Evolutionary conservation across 2,329 filamentous ascomycete species (phyloP).

Genomic region (Clonostachys solani): DNA sequence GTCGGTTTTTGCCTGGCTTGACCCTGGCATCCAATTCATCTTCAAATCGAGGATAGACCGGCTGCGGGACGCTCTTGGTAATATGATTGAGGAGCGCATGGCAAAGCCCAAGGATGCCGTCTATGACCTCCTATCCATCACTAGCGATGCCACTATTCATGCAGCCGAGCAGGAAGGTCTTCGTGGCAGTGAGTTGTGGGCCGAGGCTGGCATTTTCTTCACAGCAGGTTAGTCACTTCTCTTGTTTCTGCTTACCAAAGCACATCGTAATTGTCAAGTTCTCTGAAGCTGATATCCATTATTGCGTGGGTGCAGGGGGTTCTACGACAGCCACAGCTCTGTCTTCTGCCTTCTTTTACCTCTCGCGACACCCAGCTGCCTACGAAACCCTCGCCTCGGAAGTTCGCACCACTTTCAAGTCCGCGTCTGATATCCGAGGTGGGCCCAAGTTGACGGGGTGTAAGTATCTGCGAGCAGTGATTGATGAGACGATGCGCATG

Average conservation of each 20-base stretch:
- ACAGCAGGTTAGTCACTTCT: not conserved
- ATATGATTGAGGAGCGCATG: too few species aligned
- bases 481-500: slow-evolving; percentile 21
- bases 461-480: slow-evolving; percentile 31
- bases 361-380: slow-evolving; percentile 1
- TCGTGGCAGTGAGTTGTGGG: not conserved
- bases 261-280: not conserved
- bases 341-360: slow-evolving; percentile 4
- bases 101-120: too few species aligned
- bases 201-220: not conserved
- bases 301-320: not conserved
- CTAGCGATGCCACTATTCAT: too few species aligned
- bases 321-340: not conserved
- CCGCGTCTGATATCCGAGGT: slow-evolving; percentile 6
- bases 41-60: too few species aligned
- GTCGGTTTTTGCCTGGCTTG: not conserved
- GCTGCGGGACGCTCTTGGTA: too few species aligned
- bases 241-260: too few species aligned
- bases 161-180: too few species aligned
- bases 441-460: slow-evolving; percentile 23
- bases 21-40: too few species aligned
- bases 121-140: too few species aligned
- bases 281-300: too few species aligned
- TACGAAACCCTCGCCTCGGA: slow-evolving; percentile 21
- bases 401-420: slow-evolving; percentile 27